phyloP scores from a whole-genome alignment of 2,329 filamentous ascomycete species.

The Fusarium tricinctum region DNA sequence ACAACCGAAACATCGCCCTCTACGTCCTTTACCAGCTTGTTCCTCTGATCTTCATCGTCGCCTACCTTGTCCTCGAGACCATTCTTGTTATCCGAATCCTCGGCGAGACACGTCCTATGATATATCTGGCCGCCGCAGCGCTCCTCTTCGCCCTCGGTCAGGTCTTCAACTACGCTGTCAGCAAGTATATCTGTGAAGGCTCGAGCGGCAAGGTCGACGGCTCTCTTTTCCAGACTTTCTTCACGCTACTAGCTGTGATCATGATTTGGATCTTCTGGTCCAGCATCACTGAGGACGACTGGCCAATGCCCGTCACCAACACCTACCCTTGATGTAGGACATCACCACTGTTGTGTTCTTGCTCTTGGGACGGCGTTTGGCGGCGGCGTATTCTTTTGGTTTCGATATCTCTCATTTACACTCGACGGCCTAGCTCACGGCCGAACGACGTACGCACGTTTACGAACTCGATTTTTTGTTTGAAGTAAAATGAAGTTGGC shows the following conservation, averaged over 20 bases:
- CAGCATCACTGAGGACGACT: conserved; percentile 98
- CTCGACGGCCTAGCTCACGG: conserved; percentile 47
- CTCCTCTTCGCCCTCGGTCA: conserved; percentile 92
- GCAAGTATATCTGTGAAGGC: conserved; percentile 88
- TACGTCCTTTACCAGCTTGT: conserved; percentile 95
- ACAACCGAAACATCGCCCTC: conserved; percentile 84
- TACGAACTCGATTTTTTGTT: conserved; percentile 47
- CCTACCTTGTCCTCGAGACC: conserved; percentile 87
- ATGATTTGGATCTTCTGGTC: conserved; percentile 97
- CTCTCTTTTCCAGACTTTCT: conserved; percentile 91
- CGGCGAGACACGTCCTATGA: conserved; percentile 92
- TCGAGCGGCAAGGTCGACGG: conserved; percentile 91
- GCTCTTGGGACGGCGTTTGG: conserved; percentile 47
- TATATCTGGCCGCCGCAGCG: conserved; percentile 81
- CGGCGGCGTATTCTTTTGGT: conserved; percentile 44
- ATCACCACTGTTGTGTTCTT: conserved; percentile 27
- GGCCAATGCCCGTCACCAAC: conserved; percentile 73
- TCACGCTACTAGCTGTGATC: conserved; percentile 87
- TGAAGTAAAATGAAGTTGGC: conserved; percentile 36
- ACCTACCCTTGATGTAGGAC: conserved; percentile 56
- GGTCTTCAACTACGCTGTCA: conserved; percentile 96
- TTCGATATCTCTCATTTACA: conserved; percentile 49
- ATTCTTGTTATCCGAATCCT: conserved; percentile 88
- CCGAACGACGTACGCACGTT: conserved; percentile 51
- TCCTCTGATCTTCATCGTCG: conserved; percentile 88